These are phyloP conservation scores for Shiraia bambusicola DNA, from an alignment of 2,329 filamentous ascomycete genomes.

Conservation along the genomic window DNA sequence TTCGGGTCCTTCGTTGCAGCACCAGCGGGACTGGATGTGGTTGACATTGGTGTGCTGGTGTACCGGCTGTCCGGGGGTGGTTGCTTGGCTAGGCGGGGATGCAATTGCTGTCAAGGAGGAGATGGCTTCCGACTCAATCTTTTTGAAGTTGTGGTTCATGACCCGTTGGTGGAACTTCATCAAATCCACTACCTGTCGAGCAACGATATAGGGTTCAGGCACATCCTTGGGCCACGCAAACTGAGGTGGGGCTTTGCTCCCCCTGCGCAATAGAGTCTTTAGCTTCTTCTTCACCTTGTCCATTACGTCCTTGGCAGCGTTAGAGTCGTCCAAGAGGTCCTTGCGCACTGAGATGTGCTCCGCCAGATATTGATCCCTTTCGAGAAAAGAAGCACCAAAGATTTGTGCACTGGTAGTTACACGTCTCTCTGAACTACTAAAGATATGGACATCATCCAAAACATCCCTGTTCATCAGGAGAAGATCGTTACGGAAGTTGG, in stretches of 20 bases:
- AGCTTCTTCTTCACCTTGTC: slow-evolving; percentile 99
- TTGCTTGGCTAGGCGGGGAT: slow-evolving; percentile 24
- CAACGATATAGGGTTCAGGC: slow-evolving; percentile 90
- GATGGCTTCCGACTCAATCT: slow-evolving; percentile 67
- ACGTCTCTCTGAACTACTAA: slow-evolving; percentile 91
- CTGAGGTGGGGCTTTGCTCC: slow-evolving; percentile 88
- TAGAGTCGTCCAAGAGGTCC: slow-evolving; percentile 93
- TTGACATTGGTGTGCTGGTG: slow-evolving; percentile 34
- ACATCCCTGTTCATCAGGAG: slow-evolving; percentile 90
- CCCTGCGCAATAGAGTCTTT: slow-evolving; percentile 86
- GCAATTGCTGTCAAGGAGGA: slow-evolving; percentile 57
- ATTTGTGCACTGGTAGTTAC: slow-evolving; percentile 97
- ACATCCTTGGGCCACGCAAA: slow-evolving; percentile 98
- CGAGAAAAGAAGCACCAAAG: slow-evolving; percentile 86
- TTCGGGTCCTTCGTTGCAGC: slow-evolving; percentile 90
- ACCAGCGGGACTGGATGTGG: slow-evolving; percentile 86
- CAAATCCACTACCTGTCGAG: slow-evolving; percentile 85
- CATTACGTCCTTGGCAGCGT: slow-evolving; percentile 98
- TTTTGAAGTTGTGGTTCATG: slow-evolving; percentile 91
- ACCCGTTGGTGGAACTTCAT: slow-evolving; percentile 97
- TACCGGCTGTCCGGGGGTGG: slow-evolving; percentile 46
- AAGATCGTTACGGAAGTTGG: slow-evolving; percentile 94
- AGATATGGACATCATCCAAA: slow-evolving; percentile 89
- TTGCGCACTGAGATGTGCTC: slow-evolving; percentile 91
- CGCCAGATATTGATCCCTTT: slow-evolving; percentile 78